These are phyloP conservation scores for Cladosporium halotolerans DNA, from an alignment of 2,329 filamentous ascomycete genomes.

Conservation along the genomic window DNA sequence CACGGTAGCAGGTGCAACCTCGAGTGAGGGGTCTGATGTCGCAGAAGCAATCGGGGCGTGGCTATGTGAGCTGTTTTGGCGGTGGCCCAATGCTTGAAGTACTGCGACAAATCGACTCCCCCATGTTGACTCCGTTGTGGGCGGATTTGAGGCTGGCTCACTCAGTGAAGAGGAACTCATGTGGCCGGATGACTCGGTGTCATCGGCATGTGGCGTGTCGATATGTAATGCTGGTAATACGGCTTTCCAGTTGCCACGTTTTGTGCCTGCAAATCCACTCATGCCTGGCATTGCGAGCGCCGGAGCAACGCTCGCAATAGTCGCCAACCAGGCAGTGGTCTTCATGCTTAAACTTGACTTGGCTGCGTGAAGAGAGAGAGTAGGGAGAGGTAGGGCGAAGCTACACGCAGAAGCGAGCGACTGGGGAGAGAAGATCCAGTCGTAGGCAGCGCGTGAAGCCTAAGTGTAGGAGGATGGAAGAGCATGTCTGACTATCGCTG, in stretches of 20 bases:
- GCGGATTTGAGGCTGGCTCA: slow-evolving; percentile 12
- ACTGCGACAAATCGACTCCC: slow-evolving; percentile 8
- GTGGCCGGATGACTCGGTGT: not conserved
- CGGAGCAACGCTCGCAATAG: slow-evolving; percentile 10
- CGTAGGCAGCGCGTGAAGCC: not conserved
- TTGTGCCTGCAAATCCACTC: slow-evolving; percentile 12
- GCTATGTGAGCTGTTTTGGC: slow-evolving; percentile 3
- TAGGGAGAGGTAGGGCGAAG: slow-evolving; percentile 9
- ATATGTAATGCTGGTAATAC: slow-evolving; percentile 1
- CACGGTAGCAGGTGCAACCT: slow-evolving; percentile 10
- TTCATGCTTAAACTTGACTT: slow-evolving; percentile 10
- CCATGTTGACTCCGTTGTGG: slow-evolving; percentile 11
- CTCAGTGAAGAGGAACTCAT: slow-evolving; percentile 11
- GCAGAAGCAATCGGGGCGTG: not conserved
- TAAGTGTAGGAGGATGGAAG: slow-evolving; percentile 9
- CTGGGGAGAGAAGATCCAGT: slow-evolving; percentile 5
- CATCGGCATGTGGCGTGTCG: slow-evolving; percentile 7
- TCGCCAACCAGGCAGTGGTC: slow-evolving; percentile 10
- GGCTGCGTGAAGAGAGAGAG: slow-evolving; percentile 7
- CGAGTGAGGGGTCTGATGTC: slow-evolving; percentile 4
- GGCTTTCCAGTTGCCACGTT: slow-evolving; percentile 9
- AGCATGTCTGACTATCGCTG: slow-evolving; percentile 5
- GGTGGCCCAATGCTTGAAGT: not conserved
- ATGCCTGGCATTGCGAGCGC: slow-evolving; percentile 11
- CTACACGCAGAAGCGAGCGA: slow-evolving; percentile 12